Evolutionary conservation across 1,284 basidiomycete species (phyloP).

Genomic region (Leccinum pseudoinsigne): DNA sequence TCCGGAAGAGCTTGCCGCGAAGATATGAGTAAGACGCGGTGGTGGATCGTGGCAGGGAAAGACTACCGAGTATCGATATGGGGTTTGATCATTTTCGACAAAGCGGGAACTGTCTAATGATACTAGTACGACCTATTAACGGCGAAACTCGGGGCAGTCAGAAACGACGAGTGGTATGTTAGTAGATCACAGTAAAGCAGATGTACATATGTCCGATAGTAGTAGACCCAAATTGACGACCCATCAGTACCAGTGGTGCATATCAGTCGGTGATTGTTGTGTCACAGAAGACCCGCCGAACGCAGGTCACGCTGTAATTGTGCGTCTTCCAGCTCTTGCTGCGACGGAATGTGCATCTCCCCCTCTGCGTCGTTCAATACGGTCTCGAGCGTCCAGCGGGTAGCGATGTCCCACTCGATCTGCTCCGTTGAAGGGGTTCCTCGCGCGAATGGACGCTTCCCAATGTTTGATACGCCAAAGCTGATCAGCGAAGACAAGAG

Average conservation of each 20-base stretch:
- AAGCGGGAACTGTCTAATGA: slow-evolving; percentile 10
- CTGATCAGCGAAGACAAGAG: slow-evolving; percentile 77
- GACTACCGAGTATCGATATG: slow-evolving; percentile 79
- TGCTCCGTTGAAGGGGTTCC: slow-evolving; percentile 43
- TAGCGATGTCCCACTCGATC: slow-evolving; percentile 44
- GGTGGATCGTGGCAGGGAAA: slow-evolving; percentile 74
- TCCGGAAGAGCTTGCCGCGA: too few relatives aligned
- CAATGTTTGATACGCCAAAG: slow-evolving; percentile 86
- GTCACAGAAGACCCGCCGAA: slow-evolving; percentile 53
- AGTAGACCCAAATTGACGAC: neutral
- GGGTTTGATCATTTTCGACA: slow-evolving; percentile 71
- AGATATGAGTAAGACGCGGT: slow-evolving; percentile 36
- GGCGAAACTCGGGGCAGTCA: neutral
- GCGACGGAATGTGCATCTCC: slow-evolving; percentile 31
- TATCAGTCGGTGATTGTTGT: neutral
- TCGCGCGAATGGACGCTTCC: slow-evolving; percentile 59
- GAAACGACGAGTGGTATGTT: slow-evolving; percentile 4
- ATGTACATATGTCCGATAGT: slow-evolving; percentile 21
- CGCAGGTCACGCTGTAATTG: slow-evolving; percentile 51
- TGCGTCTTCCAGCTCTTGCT: slow-evolving; percentile 41
- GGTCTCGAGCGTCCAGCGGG: slow-evolving; percentile 47
- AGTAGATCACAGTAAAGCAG: slow-evolving; percentile 16
- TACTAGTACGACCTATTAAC: neutral
- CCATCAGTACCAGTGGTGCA: slow-evolving; percentile 2
- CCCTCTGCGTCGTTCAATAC: slow-evolving; percentile 37